These are phyloP conservation scores for Auricularia heimuer DNA, from an alignment of 768 basidiomycete species.

Conservation along the genomic window DNA sequence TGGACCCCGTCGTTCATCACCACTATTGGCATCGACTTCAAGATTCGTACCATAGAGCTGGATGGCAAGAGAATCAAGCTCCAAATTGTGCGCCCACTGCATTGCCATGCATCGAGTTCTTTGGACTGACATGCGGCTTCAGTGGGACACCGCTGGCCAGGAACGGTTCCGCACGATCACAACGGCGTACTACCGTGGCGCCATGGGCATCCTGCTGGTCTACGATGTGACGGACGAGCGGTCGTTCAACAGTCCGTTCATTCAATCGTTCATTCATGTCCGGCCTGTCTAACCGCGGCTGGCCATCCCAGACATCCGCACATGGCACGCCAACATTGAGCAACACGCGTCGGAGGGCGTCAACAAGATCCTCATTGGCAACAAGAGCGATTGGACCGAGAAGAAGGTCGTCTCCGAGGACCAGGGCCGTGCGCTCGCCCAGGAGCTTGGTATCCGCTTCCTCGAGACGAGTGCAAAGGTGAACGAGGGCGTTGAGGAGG, in stretches of 20 bases:
- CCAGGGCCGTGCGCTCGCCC: conserved; percentile 84
- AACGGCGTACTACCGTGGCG: conserved; percentile 97
- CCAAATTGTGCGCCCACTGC: conserved; percentile 69
- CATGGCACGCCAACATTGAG: conserved; percentile 97
- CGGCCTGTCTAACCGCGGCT: not conserved
- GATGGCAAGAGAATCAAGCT: conserved; percentile 97
- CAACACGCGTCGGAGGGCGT: conserved; percentile 98
- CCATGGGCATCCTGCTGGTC: conserved; percentile 97
- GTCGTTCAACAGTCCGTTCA: conserved; percentile 80
- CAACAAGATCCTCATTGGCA: conserved; percentile 98
- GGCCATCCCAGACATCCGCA: conserved; percentile 71
- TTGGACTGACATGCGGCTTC: conserved; percentile 2
- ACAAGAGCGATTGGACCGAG: conserved; percentile 98
- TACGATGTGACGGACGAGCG: conserved; percentile 95
- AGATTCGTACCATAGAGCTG: conserved; percentile 96
- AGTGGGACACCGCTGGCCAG: conserved; percentile 99
- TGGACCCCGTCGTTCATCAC: conserved; percentile 99
- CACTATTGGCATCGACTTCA: conserved; percentile 98
- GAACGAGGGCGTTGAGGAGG: conserved; percentile 96
- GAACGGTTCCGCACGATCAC: conserved; percentile 98
- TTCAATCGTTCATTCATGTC: conserved; percentile 9
- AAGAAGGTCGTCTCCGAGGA: conserved; percentile 87
- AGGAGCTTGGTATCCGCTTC: conserved; percentile 91
- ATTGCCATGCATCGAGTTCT: not conserved
- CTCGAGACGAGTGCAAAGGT: conserved; percentile 97